Base-by-base conservation (phyloP, 768 basidiomycete genomes). In the Trametes coccinea region DNA sequence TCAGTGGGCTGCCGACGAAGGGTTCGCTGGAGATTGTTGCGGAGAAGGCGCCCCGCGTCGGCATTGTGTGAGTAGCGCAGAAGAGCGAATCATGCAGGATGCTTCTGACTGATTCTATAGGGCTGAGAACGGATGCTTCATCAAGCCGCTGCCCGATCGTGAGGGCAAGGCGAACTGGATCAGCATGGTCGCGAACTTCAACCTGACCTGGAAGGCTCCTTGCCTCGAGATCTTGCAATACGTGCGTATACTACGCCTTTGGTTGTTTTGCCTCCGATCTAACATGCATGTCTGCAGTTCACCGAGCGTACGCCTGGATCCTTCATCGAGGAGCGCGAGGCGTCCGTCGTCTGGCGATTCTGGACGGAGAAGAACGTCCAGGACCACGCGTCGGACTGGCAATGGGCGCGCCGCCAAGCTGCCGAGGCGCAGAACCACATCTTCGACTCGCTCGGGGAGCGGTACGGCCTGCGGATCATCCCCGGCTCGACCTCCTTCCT, bases 391-490 rank as follows among this genome's bases (percentile, higher is more conserved):
- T 72, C 84, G 0, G 89, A 91, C 67, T 79, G 87, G 10, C 84
- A 84, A 58, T 95, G 93, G 93, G 93, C 92, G 0, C 82, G 88
- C 34, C 78, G 93, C 22, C 92, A 94, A 70, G 93, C 93, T 1
- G 90, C 91, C 0, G 92, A 93, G 71, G 93, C 93, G 22, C 93
- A 94, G 74, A 95, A 95, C 74, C 93, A 94, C 68, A 91, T 93
- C 64, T 93, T 92, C 69, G 92, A 93, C 72, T 84, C 83, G 84
- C 84, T 92, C 37, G 91, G 91, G 44, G 91, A 93, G 70, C 85
- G 89, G 0, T 93, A 90, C 69, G 88, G 89, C 1, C 76, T 94
- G 8, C 86, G 92, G 27, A 93, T 93, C 69, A 89, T 93, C 53
- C 92, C 92, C 0, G 90, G 90, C 2, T 77, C 82, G 56, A 91